Evolutionary conservation across 441 rosid genomes (phyloP).

Genomic region (Adansonia madagascariensis): DNA sequence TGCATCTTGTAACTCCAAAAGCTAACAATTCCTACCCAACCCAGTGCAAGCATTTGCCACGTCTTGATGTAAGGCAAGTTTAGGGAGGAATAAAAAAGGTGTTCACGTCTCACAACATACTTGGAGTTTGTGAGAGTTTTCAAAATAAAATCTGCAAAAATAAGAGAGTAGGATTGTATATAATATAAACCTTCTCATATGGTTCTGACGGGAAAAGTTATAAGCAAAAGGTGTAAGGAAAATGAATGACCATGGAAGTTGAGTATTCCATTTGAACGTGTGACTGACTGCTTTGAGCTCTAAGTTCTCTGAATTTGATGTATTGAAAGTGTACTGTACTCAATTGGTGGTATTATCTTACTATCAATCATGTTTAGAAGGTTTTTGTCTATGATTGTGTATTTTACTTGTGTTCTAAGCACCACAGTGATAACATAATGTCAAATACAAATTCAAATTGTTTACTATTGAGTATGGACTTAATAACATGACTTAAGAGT

Average conservation of each 20-base stretch:
- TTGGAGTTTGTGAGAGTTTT: not conserved
- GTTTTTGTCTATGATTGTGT: not conserved
- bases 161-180: not conserved
- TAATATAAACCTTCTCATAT: not conserved
- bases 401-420: not conserved
- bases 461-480: too few species aligned
- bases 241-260: not conserved
- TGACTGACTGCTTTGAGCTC: not conserved
- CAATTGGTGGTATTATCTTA: not conserved
- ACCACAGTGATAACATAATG: not conserved
- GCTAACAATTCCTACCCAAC: not conserved
- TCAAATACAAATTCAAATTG: not conserved
- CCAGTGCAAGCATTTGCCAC: not conserved
- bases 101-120: not conserved
- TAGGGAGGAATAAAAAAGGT: not conserved
- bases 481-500: too few species aligned
- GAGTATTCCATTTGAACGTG: not conserved
- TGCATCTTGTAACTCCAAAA: slow-evolving; percentile 3
- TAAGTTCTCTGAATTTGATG: not conserved
- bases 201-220: not conserved
- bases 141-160: slow-evolving; percentile 7
- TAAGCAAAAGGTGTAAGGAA: not conserved
- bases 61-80: slow-evolving; percentile 13
- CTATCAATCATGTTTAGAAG: not conserved
- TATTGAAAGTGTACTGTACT: not conserved